Percentiles rank a stretch among this genome's conserved stretches.
phyloP scores from a whole-genome alignment of 768 basidiomycete species.

The Calocera cornea region DNA sequence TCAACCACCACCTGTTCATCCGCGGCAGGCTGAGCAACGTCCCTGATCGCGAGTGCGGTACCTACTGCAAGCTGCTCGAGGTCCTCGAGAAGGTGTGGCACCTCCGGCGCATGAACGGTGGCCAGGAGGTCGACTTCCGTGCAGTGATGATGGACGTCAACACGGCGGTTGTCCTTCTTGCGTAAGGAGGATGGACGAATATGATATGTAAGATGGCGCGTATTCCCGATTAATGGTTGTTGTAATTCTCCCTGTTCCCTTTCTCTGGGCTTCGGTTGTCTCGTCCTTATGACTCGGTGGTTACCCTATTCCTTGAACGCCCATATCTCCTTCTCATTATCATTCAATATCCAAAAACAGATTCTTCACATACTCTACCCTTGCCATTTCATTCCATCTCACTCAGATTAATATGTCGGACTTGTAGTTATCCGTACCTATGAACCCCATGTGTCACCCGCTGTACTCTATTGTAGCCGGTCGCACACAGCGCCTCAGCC shows the following conservation, averaged over 20 bases:
- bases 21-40: constrained; percentile 31
- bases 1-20: constrained; percentile 32
- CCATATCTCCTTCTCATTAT: background rate
- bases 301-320: background rate
- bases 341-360: background rate
- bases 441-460: background rate
- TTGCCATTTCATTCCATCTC: background rate
- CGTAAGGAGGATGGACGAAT: constrained; percentile 25
- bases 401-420: background rate
- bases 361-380: background rate
- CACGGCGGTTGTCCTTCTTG: constrained; percentile 40
- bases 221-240: no score
- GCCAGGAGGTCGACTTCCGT: constrained; percentile 46
- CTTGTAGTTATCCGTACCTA: background rate
- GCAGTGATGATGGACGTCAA: constrained; percentile 34
- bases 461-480: no score
- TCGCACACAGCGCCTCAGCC: no score
- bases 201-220: background rate
- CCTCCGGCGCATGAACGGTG: background rate
- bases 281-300: background rate
- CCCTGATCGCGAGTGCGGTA: constrained; percentile 12
- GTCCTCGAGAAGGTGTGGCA: constrained; percentile 16
- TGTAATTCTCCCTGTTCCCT: background rate
- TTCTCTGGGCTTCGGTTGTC: background rate
- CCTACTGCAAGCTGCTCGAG: background rate